Evolutionary conservation across 2,329 filamentous ascomycete species (phyloP).

Genomic region (Fusarium oxysporum): DNA sequence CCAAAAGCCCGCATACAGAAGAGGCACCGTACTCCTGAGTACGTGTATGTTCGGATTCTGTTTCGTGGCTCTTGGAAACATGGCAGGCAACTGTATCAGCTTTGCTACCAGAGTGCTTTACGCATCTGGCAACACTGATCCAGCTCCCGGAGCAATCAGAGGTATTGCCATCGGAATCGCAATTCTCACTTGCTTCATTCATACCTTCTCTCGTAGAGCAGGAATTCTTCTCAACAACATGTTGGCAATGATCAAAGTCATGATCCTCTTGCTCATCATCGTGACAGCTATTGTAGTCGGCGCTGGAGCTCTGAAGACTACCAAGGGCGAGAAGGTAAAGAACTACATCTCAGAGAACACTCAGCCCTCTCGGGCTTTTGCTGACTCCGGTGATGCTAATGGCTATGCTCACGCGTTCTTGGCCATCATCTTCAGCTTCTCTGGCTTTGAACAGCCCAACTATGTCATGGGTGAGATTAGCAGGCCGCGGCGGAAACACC

Average conservation of each 20-base stretch:
- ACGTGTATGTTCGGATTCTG: constrained; percentile 59
- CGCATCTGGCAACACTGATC: constrained; percentile 48
- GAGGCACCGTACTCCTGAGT: constrained; percentile 52
- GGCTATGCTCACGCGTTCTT: constrained; percentile 56
- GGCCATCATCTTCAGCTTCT: constrained; percentile 55
- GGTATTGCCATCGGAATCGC: constrained; percentile 61
- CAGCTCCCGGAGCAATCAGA: constrained; percentile 51
- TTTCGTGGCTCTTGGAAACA: constrained; percentile 61
- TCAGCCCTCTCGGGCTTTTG: constrained; percentile 41
- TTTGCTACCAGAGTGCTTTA: constrained; percentile 57
- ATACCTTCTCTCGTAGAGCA: constrained; percentile 60
- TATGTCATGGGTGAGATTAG: constrained; percentile 52
- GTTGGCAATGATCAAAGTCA: constrained; percentile 62
- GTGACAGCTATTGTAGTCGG: constrained; percentile 49
- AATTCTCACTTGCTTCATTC: constrained; percentile 59
- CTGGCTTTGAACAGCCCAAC: constrained; percentile 54
- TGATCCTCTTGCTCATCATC: constrained; percentile 59
- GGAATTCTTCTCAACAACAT: constrained; percentile 64
- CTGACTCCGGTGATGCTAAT: constrained; percentile 42
- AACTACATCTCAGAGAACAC: constrained; percentile 47
- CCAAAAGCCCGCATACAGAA: constrained; percentile 50
- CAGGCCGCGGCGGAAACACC: constrained; percentile 49
- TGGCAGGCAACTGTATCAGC: constrained; percentile 60
- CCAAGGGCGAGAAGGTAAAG: constrained; percentile 16
- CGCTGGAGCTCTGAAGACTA: constrained; percentile 40